Conservation (phyloP, 2,329 filamentous ascomycete species). For the Biscogniauxia marginata region DNA sequence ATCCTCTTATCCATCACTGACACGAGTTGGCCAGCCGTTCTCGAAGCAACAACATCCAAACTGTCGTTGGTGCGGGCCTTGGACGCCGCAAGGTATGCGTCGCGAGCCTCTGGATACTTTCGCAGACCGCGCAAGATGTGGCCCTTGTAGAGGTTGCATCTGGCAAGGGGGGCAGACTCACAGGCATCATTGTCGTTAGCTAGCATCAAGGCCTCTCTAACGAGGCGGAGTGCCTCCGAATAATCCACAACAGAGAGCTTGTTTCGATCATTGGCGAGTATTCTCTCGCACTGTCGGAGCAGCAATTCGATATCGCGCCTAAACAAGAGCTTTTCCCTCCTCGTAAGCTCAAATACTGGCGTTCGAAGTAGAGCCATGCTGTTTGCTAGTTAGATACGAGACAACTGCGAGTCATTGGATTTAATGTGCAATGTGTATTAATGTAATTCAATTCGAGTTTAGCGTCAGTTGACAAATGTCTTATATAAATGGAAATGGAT, state of each 20-base stretch:
- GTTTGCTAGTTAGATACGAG: too few species aligned
- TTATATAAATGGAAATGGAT: background rate
- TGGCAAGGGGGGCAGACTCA: slow-evolving; percentile 22
- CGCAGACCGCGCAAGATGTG: slow-evolving; percentile 15
- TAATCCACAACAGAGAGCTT: slow-evolving; percentile 2
- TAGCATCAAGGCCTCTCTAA: slow-evolving; percentile 17
- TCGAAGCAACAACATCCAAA: slow-evolving; percentile 8
- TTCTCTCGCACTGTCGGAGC: background rate
- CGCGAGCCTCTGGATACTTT: slow-evolving; percentile 11
- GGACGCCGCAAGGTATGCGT: slow-evolving; percentile 15
- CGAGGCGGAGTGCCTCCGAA: slow-evolving; percentile 5
- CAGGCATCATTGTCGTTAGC: slow-evolving; percentile 21
- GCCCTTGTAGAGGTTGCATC: slow-evolving; percentile 21
- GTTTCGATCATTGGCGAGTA: background rate
- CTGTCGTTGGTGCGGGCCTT: background rate
- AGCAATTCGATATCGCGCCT: background rate
- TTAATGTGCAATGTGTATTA: background rate
- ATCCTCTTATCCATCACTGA: background rate
- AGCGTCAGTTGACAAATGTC: background rate
- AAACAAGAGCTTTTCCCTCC: background rate
- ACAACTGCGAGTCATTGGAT: too few species aligned
- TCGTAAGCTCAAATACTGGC: background rate
- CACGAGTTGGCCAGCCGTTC: background rate
- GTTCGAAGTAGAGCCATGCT: background rate
- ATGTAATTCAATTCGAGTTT: background rate